Percentiles rank a stretch among this genome's conserved stretches.
Conservation (phyloP, 2,329 filamentous ascomycete species). For the Cladosporium velox region DNA sequence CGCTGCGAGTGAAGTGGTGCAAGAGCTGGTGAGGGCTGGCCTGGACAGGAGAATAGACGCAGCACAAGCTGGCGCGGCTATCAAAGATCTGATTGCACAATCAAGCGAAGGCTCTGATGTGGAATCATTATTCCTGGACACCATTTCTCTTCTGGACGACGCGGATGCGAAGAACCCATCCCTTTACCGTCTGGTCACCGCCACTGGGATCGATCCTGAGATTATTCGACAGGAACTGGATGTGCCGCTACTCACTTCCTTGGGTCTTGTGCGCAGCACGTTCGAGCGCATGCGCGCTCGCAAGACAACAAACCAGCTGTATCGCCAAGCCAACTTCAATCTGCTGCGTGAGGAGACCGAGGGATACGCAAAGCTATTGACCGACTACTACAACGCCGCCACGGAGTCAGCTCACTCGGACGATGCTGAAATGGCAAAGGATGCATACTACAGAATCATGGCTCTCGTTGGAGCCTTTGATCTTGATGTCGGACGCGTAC, state of each 20-base stretch:
- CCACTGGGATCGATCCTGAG: slow-evolving; percentile 69
- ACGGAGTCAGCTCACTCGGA: slow-evolving; percentile 69
- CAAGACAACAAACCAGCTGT: slow-evolving; percentile 88
- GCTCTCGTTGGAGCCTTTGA: slow-evolving; percentile 96
- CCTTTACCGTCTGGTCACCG: slow-evolving; percentile 69
- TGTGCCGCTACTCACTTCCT: slow-evolving; percentile 68
- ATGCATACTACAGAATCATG: slow-evolving; percentile 89
- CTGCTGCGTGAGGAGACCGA: slow-evolving; percentile 92
- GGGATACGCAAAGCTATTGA: slow-evolving; percentile 93
- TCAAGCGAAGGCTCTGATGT: slow-evolving; percentile 50
- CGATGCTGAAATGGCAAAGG: slow-evolving; percentile 73
- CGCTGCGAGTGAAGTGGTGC: slow-evolving; percentile 71
- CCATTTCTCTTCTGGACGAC: slow-evolving; percentile 76
- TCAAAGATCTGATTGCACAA: slow-evolving; percentile 72
- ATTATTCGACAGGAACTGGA: slow-evolving; percentile 85
- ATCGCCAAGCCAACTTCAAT: slow-evolving; percentile 96
- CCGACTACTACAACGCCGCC: slow-evolving; percentile 89
- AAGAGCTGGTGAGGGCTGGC: slow-evolving; percentile 79
- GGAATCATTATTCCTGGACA: slow-evolving; percentile 75
- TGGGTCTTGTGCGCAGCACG: slow-evolving; percentile 81
- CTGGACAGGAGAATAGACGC: slow-evolving; percentile 69
- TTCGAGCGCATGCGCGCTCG: slow-evolving; percentile 83
- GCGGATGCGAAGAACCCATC: slow-evolving; percentile 60
- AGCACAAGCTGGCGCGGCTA: slow-evolving; percentile 67
- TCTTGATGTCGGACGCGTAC: slow-evolving; percentile 87